Evolutionary conservation across 2,329 filamentous ascomycete species (phyloP), one percentile per base, ranked within the genome.

Genomic region (Fusarium haematococcum): DNA sequence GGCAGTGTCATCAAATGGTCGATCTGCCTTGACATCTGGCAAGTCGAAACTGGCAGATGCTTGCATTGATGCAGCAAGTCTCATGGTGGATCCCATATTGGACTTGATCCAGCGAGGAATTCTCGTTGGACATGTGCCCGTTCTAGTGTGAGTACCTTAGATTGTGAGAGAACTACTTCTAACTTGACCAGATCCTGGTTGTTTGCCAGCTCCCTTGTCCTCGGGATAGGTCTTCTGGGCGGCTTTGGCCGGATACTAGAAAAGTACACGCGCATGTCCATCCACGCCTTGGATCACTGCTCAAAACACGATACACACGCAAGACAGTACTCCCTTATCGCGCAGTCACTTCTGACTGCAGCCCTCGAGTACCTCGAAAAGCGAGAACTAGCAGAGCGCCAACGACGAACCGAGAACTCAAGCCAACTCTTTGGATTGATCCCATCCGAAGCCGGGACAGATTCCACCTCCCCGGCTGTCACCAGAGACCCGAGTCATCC

Each of bases 11-110:
- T 54, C 77, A 0, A 50, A 65, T 30, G 73, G 67, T 1, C 67
- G 73, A 30, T 74, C 76, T 33, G 74, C 75, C 23, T 58, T 81
- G 65, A 77, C 79, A 6, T 85, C 85, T 0, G 86, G 85, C 2
- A 87, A 87, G 71, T 84, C 86, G 0, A 88, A 85, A 69, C 79
- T 89, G 9, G 88, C 88, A 0, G 87, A 89, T 75, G 88, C 88
- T 2, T 89, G 88, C 32, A 88, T 89, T 37, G 88, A 89, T 59
- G 87, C 88, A 0, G 88, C 87, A 1, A 87, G 86, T 58, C 71
- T 89, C 30, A 88, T 89, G 86, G 84, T 89, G 1, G 87, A 89
- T 66, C 82, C 84, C 0, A 81, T 89, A 6, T 72, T 85, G 13
- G 84, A 85, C 35, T 78, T 88, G 5, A 84, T 88, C 3, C 80